These are phyloP conservation scores for Sphagnum magellanicum DNA, from an alignment of 228 moss, liverwort and hornwort species.

Conservation along the genomic window DNA sequence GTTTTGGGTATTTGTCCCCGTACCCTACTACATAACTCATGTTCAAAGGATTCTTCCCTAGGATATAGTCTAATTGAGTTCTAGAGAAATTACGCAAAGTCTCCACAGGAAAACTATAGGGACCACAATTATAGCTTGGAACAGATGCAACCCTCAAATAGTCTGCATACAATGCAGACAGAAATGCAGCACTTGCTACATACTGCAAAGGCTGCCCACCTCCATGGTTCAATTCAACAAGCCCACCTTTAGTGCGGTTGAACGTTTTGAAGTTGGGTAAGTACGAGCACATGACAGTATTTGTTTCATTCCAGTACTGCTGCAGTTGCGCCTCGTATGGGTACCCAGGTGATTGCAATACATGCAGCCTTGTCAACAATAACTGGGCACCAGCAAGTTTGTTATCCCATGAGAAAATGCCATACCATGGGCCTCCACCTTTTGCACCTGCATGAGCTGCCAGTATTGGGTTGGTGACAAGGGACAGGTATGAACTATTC, in stretches of 20 bases:
- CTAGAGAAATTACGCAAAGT: conserved; percentile 52
- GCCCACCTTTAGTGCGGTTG: conserved; percentile 62
- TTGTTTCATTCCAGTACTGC: conserved; percentile 53
- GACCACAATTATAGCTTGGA: conserved; percentile 59
- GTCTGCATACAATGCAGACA: conserved; percentile 75
- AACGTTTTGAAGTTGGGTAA: conserved; percentile 51
- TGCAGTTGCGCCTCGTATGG: conserved; percentile 52
- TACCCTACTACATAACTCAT: conserved; percentile 90
- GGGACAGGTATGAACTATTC: conserved; percentile 38
- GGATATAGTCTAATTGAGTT: conserved; percentile 76
- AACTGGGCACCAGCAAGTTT: conserved; percentile 60
- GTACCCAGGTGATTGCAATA: conserved; percentile 55
- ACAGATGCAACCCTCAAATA: conserved; percentile 53
- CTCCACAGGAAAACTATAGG: conserved; percentile 17
- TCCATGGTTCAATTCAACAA: conserved; percentile 56
- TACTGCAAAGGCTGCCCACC: conserved; percentile 64
- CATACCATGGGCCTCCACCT: conserved; percentile 42
- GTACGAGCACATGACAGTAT: conserved; percentile 80
- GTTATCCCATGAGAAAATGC: conserved; percentile 85
- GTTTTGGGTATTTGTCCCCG: conserved; percentile 65
- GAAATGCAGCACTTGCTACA: conserved; percentile 60
- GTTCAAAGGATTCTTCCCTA: conserved; percentile 68
- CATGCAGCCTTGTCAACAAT: conserved; percentile 53
- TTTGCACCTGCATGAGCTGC: conserved; percentile 48
- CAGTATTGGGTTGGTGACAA: conserved; percentile 21